phyloP scores from a whole-genome alignment of 208 protist species.

The Wallacemonas rigidus region DNA sequence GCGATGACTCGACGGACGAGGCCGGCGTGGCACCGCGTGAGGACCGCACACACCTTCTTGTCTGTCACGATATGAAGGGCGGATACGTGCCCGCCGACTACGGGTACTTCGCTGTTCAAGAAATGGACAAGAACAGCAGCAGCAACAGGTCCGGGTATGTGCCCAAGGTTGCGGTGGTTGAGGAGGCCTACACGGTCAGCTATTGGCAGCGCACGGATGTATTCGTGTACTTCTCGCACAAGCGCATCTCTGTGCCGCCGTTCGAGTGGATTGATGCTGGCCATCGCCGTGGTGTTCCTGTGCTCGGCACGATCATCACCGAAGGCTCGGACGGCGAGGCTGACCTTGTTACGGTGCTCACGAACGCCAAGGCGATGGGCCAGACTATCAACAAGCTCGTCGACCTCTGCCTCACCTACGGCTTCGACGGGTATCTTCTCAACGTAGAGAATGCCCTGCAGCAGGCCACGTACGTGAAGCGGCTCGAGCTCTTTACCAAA shows the following conservation, averaged over 20 bases:
- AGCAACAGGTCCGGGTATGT: not conserved
- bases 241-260: conserved; percentile 82
- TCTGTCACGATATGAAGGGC: conserved; percentile 86
- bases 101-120: conserved; percentile 33
- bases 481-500: conserved; percentile 53
- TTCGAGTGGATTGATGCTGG: conserved; percentile 73
- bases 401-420: conserved; percentile 58
- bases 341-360: conserved; percentile 44
- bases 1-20: not conserved
- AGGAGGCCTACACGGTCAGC: conserved; percentile 56
- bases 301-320: conserved; percentile 86
- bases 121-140: not conserved
- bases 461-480: conserved; percentile 33
- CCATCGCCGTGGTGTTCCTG: conserved; percentile 79
- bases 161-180: conserved; percentile 10
- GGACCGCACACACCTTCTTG: conserved; percentile 38
- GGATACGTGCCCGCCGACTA: conserved; percentile 59
- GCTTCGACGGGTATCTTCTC: conserved; percentile 93
- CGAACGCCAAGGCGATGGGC: conserved; percentile 41
- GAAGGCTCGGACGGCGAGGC: conserved; percentile 51
- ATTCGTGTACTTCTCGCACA: conserved; percentile 92
- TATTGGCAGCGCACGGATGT: conserved; percentile 79
- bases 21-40: not conserved
- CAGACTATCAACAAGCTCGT: conserved; percentile 55
- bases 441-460: conserved; percentile 84